Evolutionary conservation across 2,329 filamentous ascomycete species (phyloP).

Genomic region (Cladophialophora bantiana): DNA sequence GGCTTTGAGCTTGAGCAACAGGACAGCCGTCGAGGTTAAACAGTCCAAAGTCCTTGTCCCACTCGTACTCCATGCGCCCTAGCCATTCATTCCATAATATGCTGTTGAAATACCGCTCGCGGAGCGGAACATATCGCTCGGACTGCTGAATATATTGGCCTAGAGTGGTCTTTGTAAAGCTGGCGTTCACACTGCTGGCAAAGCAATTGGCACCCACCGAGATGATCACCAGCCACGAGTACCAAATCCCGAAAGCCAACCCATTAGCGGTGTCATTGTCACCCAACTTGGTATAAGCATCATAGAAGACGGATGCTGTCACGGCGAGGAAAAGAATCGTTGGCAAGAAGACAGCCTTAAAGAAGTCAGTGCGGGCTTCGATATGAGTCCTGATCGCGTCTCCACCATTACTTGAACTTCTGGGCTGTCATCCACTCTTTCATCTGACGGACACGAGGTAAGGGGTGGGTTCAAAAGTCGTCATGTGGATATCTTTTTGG

Average conservation of each 20-base stretch:
- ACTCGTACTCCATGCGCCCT: neutral
- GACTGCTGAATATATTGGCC: neutral
- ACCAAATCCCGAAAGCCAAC: constrained; percentile 9
- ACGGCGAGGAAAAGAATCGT: constrained; percentile 8
- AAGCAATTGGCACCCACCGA: constrained; percentile 13
- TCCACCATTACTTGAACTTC: neutral
- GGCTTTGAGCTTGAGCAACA: neutral
- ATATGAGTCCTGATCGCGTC: constrained; percentile 2
- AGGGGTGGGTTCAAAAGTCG: neutral
- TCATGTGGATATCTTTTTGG: neutral
- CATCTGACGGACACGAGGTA: neutral
- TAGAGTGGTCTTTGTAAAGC: neutral
- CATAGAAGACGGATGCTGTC: constrained; percentile 11
- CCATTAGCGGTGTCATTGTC: constrained; percentile 6
- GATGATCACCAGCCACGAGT: constrained; percentile 8
- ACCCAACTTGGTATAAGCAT: constrained; percentile 6
- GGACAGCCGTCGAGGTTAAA: neutral
- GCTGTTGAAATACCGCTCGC: constrained; percentile 9
- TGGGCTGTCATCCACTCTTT: neutral
- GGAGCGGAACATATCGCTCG: neutral
- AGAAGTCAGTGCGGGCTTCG: constrained; percentile 7
- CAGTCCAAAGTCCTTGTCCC: neutral
- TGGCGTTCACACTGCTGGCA: constrained; percentile 5
- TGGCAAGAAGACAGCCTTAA: constrained; percentile 10
- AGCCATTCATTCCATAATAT: constrained; percentile 6